Evolutionary conservation across 2,329 filamentous ascomycete species (phyloP), one percentile per base, ranked within the genome.

Genomic region (Apiospora koreana): DNA sequence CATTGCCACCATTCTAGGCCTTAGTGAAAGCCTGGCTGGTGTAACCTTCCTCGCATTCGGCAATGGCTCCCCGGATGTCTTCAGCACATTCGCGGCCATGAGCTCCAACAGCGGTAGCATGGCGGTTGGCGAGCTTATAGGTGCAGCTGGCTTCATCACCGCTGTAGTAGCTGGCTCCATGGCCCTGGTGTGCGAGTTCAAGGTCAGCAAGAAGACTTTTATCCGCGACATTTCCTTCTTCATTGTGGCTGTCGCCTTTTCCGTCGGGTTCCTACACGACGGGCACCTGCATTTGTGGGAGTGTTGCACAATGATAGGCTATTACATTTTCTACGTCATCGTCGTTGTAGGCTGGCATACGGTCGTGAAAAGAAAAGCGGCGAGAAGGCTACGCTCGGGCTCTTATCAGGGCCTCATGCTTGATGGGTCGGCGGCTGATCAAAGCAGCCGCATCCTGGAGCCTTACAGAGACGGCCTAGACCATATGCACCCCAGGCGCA

Each of bases 31-130:
- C 80, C 87, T 99, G 81, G 94, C 96, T 0, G 96, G 96, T 45
- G 97, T 99, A 38, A 99, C 96, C 0, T 97, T 99, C 77, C 84
- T 99, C 68, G 96, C 96, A 10, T 97, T 99, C 81, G 96, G 96
- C 74, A 99, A 99, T 84, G 96, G 96, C 68, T 98, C 95, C 72
- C 96, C 96, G 2, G 96, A 99, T 81, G 95, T 99, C 64, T 99
- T 99, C 81, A 98, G 95, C 74, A 99, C 96, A 2, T 98, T 99
- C 82, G 96, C 96, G 21, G 97, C 96, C 75, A 98, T 99, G 94
- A 92, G 91, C 77, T 97, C 95, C 31, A 94, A 98, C 78, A 98
- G 95, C 79, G 95, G 95, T n/a, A 97, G 95, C 83, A 89, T 99
- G 86, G 96, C 96, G 1, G 91, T 99, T 50, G 96, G 96, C 64